phyloP scores from a whole-genome alignment of 192 early-diverging fungal species.

The Umbelopsis sp. region DNA sequence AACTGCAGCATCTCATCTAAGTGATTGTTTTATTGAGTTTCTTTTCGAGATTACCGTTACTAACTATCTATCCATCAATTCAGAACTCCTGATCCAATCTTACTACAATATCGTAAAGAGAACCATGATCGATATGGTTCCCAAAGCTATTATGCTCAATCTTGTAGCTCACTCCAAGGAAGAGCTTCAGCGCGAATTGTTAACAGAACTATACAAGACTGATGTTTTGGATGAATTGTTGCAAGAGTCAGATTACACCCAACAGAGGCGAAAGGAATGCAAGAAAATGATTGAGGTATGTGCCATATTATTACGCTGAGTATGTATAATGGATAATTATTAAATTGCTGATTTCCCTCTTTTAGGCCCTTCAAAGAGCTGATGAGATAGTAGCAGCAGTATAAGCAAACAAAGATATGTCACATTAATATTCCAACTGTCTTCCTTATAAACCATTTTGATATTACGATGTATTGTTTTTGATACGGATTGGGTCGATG shows the following conservation, averaged over 20 bases:
- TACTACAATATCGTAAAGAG: slow-evolving; percentile 99
- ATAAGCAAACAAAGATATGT: slow-evolving; percentile 19
- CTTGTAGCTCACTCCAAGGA: slow-evolving; percentile 90
- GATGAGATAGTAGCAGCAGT: slow-evolving; percentile 48
- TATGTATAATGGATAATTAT: neutral
- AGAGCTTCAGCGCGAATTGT: slow-evolving; percentile 92
- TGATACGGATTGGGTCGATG: too few species aligned
- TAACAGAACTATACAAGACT: slow-evolving; percentile 95
- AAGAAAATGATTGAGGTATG: slow-evolving; percentile 93
- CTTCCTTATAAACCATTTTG: neutral
- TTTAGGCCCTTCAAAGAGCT: slow-evolving; percentile 51
- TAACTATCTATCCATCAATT: slow-evolving; percentile 2
- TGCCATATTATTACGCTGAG: neutral
- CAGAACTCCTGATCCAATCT: slow-evolving; percentile 92
- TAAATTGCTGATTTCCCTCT: neutral
- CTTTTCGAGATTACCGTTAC: too few species aligned
- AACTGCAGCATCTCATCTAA: too few species aligned
- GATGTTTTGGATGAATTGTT: slow-evolving; percentile 92
- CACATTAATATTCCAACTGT: slow-evolving; percentile 4
- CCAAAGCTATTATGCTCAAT: slow-evolving; percentile 99
- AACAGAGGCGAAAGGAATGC: slow-evolving; percentile 91
- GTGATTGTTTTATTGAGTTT: neutral
- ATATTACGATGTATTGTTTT: too few species aligned
- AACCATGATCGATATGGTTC: slow-evolving; percentile 94
- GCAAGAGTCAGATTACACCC: slow-evolving; percentile 94